Evolutionary conservation across 2,329 filamentous ascomycete species (phyloP), one percentile per base, ranked within the genome.

Genomic region (Fusarium clavum): DNA sequence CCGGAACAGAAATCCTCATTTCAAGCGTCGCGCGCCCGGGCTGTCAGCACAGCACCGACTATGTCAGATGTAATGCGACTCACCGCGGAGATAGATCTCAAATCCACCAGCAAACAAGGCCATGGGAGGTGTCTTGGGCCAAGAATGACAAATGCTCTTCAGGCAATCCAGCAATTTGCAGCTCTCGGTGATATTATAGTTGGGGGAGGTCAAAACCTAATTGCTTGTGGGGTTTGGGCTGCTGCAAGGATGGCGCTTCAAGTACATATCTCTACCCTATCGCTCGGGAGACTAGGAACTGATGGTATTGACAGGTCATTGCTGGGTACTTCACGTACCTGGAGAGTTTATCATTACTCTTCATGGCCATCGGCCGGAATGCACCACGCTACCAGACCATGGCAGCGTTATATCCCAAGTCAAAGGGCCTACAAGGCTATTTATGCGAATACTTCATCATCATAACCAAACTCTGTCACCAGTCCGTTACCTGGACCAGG

Each of bases 181-280:
- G 77, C 79, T 0, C 64, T 84, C n/a, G 82, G 82, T 8, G 74
- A 75, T 20, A 34, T 76, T 0, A n/a, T 76, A 0, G 53, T 84
- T 18, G 82, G 83, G 0, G 81, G 80, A 2, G 80, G 79, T 0
- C 83, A 85, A 67, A 84, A 84, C 43, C 45, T 84, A 0, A 73
- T 84, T 10, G 82, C 82, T 0, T 82, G 80, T 58, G 77, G 82
- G 14, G 81, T 85, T 0, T 85, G 82, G 83, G 77, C 81, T 1
- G 57, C 83, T 3, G 81, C 84, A 11, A 78, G 82, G 45, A 78
- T 81, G 64, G 78, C 54, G 0, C 20, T 61, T 34, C 58, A 59
- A 9, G 53, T 59, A 6, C 9, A 44, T 6, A 3, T 12, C 3
- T 0, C 5, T 2, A 1, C 3, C 1, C 5, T 2, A 1, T 6